Base-by-base conservation (phyloP, 306 rosid genomes). In the Prunus fruticosa region DNA sequence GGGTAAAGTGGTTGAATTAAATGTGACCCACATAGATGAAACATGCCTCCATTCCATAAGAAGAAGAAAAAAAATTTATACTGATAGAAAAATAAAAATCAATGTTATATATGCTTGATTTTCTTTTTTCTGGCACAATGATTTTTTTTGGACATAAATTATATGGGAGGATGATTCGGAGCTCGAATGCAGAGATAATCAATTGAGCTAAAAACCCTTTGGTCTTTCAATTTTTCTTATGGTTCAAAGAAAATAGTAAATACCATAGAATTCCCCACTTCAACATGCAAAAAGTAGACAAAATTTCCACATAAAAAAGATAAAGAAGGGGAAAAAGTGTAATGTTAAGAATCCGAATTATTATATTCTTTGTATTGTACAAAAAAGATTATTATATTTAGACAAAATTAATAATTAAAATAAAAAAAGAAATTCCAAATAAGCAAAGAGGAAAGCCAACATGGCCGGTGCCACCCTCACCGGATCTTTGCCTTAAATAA, bases 401-500 rank as follows among this genome's bases (percentile, higher is more conserved):
- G 50, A 47, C 0, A 23, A 2, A 5, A 2, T 45, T 4, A 43
- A 34, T 4, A 45, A 27, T 3, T 12, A 11, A 19, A 20, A 52
- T 14, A 32, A 28, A 18, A 14, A 43, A 22, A 43, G 32, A 71
- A 77, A 32, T n/a, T 54, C 76, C 72, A 61, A 51, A 60, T 52
- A 67, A 73, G 80, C 66, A 23, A 60, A 67, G 43, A 5, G 70
- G 12, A 70, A 16, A 53, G 85, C 84, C 75, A 68, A 80, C 78
- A 81, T 82, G 84, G 91, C 76, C 94, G 90, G 88, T 84, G 90
- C 74, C 84, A 70, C 69, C 61, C 79, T 53, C 80, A 80, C 79
- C 85, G 87, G 89, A 82, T 80, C 80, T 78, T 86, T 86, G 82
- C 88, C 90, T 78, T 89, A 84, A 78, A 81, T 78, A 91, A 87